Base-by-base conservation (phyloP, 768 basidiomycete species). In the Termitomyces sp. region DNA sequence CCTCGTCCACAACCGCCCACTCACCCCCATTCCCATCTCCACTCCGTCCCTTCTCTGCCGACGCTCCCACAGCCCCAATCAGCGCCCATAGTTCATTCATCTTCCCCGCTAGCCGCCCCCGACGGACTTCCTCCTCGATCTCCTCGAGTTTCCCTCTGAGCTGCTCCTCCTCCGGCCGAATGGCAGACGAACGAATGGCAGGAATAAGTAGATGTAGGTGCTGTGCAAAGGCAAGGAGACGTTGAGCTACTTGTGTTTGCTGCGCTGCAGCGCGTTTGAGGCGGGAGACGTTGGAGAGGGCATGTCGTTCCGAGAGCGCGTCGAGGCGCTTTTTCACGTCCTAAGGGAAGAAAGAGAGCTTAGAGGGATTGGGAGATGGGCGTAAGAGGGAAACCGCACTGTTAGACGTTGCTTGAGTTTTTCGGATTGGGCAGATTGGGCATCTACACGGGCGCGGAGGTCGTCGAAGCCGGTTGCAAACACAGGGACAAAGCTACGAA, bases 1-100 rank as follows among this genome's bases (percentile, higher is more conserved):
- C 91, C 68, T 92, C 90, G 70, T 95, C 93, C 3, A 91, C 89
- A n/a, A 94, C 90, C 0, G 86, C 83, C 91, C 91, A 93, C 66
- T 87, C 89, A 8, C 81, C 79, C 2, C 61, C 72, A 1, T 78
- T 79, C 16, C 79, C 80, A 13, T 68, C 67, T 35, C 72, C 74
- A 22, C 69, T 73, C 63, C 81, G 79, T 51, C 78, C 81, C 45
- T 79, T 73, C 67, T 88, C 86, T 66, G 81, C 75, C 32, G 84
- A 80, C 8, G 89, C 86, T 48, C 82, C 82, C 18, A 94, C 77
- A 49, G 89, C 86, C 4, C 91, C 91, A 9, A 94, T 81, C 15
- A 91, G 76, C 16, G 91, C 91, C 93, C 93, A 95, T 32, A 95
- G 75, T 69, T 94, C 93, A 64, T 90, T 91, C 68, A 92, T 69